Base-by-base conservation (phyloP, 768 basidiomycete genomes). In the Chalciporus pseudorubinellus region DNA sequence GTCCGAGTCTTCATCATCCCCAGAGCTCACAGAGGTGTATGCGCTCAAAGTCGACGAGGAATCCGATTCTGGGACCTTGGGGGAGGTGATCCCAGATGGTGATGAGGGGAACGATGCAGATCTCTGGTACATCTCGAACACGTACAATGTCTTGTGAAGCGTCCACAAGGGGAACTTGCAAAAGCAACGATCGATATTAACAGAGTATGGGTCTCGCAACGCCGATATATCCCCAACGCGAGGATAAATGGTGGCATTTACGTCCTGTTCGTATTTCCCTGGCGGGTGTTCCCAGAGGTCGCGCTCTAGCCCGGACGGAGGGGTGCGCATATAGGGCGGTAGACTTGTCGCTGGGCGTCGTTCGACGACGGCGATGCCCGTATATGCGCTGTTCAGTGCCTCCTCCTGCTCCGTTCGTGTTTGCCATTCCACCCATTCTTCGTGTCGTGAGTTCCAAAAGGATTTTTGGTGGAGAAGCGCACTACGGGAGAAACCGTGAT, bases 401-500 rank as follows among this genome's bases (percentile, higher is more conserved):
- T 44, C 39, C 16, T 46, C 40, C 39, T 51, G 57, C 48, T 47
- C 52, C 36, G 41, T 24, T 33, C 46, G 52, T 47, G 59, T 56
- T 39, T 63, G 61, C 60, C 72, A 72, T 36, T 71, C 74, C 21
- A 69, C 65, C 78, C 77, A 82, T 45, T 76, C 73, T 43, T 79
- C 79, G 50, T 79, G 76, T 18, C 83, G 79, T 6, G 73, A 62
- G 33, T 72, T 69, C 86, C 86, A 88, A 57, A 88, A 76, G 64
- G 70, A 78, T 61, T 85, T 87, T 56, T 79, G 66, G 58, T 85
- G 77, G 13, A 74, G 68, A 31, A 88, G 74, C 2, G 81, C 80
- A 52, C 77, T 78, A 16, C 79, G 78, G 12, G 85, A 87, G 55
- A 82, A 75, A 2, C 86, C 86, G 59, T 80, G 85, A 53, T 88